Evolutionary conservation across 306 rosid species (phyloP).

Genomic region (Arachis stenosperma): DNA sequence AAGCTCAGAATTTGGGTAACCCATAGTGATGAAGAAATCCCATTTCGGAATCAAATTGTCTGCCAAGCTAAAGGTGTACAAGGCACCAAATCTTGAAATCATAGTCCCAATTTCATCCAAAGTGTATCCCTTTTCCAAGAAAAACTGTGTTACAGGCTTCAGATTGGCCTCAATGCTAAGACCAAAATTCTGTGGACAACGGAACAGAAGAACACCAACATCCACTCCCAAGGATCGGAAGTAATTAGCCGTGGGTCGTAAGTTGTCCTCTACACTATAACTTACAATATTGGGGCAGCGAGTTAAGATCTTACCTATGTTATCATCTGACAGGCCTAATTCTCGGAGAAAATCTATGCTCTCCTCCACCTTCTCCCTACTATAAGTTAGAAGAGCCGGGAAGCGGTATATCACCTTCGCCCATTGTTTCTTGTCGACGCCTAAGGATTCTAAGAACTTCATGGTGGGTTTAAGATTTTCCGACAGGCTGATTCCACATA

Average conservation of each 20-base stretch:
- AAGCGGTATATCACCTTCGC: constrained; percentile 84
- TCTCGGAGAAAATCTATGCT: constrained; percentile 64
- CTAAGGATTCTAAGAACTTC: constrained; percentile 76
- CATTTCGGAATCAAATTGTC: constrained; percentile 76
- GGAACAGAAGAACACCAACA: constrained; percentile 65
- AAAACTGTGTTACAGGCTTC: constrained; percentile 79
- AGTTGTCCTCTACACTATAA: constrained; percentile 85
- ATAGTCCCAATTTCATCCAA: constrained; percentile 72
- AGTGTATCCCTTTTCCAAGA: constrained; percentile 75
- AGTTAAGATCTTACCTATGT: constrained; percentile 79
- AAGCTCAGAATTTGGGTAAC: constrained; percentile 66
- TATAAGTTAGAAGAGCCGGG: constrained; percentile 83
- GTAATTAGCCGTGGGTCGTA: constrained; percentile 80
- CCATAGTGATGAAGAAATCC: constrained; percentile 82
- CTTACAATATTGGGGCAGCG: constrained; percentile 78
- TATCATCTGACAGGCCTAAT: constrained; percentile 72
- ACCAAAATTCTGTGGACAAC: constrained; percentile 77
- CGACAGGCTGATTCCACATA: constrained; percentile 89
- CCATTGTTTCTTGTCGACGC: constrained; percentile 91
- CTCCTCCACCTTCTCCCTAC: constrained; percentile 71
- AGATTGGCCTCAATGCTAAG: constrained; percentile 81
- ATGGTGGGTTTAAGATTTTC: constrained; percentile 86
- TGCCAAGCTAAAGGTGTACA: constrained; percentile 75
- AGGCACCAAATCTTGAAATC: constrained; percentile 78
- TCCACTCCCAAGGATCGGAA: constrained; percentile 82